Conservation (phyloP, 345 rosid genomes). For the Eucalyptus pauciflora region DNA sequence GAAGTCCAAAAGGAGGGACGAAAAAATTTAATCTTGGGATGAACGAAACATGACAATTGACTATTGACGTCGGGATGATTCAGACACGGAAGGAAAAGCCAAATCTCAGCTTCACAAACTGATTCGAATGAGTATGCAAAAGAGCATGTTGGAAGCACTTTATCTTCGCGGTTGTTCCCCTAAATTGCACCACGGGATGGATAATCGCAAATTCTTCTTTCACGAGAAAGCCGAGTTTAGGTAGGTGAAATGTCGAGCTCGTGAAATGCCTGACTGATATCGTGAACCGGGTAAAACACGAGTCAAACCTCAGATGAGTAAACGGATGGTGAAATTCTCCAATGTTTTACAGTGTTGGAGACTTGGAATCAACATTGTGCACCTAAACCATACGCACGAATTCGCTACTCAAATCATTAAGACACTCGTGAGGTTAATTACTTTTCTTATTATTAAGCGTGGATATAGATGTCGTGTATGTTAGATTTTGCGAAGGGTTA, state of each 20-base stretch:
- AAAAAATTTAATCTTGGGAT: neutral
- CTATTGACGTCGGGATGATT: neutral
- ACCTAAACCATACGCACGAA: neutral
- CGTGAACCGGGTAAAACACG: neutral
- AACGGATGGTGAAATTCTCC: neutral
- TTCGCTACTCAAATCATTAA: neutral
- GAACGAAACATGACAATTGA: neutral
- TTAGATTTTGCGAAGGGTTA: neutral
- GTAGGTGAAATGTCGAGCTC: neutral
- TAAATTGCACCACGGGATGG: neutral
- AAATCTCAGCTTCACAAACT: neutral
- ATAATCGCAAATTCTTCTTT: neutral
- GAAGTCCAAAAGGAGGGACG: neutral
- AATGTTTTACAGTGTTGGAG: neutral
- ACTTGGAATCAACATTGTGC: neutral
- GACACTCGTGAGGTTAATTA: neutral
- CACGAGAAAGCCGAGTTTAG: neutral
- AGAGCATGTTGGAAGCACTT: neutral
- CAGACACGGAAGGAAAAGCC: neutral
- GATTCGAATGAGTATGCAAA: neutral
- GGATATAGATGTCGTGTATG: neutral
- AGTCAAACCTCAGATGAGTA: neutral
- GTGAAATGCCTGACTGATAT: neutral
- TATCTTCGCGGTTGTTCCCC: neutral
- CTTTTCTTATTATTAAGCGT: neutral